phyloP scores from a whole-genome alignment of 1,139 yeast genomes.

The Lodderomyces margitis region DNA sequence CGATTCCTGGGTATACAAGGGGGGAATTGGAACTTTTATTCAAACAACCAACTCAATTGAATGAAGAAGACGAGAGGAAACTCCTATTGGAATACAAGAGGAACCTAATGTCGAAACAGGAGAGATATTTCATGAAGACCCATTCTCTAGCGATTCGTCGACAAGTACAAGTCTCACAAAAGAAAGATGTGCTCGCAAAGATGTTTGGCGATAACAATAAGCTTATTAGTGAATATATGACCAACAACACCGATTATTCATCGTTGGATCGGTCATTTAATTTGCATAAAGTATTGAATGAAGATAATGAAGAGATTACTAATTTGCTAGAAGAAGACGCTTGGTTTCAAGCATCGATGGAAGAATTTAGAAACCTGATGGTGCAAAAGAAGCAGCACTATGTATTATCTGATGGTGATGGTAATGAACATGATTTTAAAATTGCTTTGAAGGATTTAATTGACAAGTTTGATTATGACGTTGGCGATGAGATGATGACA shows the following conservation, averaged over 20 bases:
- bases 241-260: slow-evolving; percentile 43
- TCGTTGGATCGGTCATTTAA: slow-evolving; percentile 38
- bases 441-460: slow-evolving; percentile 11
- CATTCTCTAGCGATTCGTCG: slow-evolving; percentile 37
- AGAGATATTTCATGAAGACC: slow-evolving; percentile 31
- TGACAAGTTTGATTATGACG: slow-evolving; percentile 7
- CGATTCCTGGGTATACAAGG: slow-evolving; percentile 44
- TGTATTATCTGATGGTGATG: slow-evolving; percentile 5
- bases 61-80: slow-evolving; percentile 30
- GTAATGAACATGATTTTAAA: slow-evolving; percentile 12
- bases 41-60: slow-evolving; percentile 8
- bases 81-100: slow-evolving; percentile 33
- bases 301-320: slow-evolving; percentile 42
- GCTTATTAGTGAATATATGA: slow-evolving; percentile 40
- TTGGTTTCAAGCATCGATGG: slow-evolving; percentile 23
- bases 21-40: slow-evolving; percentile 32
- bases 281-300: slow-evolving; percentile 40
- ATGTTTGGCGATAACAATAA: slow-evolving; percentile 42
- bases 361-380: slow-evolving; percentile 27
- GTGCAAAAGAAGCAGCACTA: slow-evolving; percentile 20
- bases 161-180: slow-evolving; percentile 42
- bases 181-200: slow-evolving; percentile 38
- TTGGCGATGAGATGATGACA: slow-evolving; percentile 10
- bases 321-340: slow-evolving; percentile 36
- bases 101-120: slow-evolving; percentile 33